Evolutionary conservation across 2,329 filamentous ascomycete genomes (phyloP), one percentile per base, ranked within the genome.

Genomic region (Huntiella omanensis): DNA sequence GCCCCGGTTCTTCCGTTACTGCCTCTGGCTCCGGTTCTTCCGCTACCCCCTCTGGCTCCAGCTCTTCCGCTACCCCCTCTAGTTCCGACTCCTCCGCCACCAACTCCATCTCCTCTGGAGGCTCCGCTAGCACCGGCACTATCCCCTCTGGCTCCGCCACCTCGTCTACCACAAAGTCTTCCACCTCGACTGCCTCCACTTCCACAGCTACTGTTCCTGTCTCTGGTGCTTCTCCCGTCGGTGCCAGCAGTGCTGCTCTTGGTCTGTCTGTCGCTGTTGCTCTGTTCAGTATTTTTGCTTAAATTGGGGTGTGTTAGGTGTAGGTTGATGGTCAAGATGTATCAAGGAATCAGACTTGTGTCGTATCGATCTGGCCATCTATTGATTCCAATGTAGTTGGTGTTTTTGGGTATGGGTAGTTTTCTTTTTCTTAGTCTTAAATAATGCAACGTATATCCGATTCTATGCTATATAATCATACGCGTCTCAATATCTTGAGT

Each of bases 241-340:
- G 19, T 10, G 15, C 47, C n/a, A 37, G 46, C 39, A n/a, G 16
- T n/a, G 3, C 40, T 3, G 44, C 40, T 40, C 35, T 32, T 8
- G 16, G 13, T 10, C 19, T 45, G 1, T 43, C 48, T 11, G 17
- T 47, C 7, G 40, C 33, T 3, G 40, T 45, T n/a, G 47, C 47
- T 11, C 4, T 49, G 5, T 49, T 22, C 19, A 46, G 40, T 11
- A 22, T 46, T 17, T 4, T 44, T 6, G 13, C 41, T n/a, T 45
- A 45, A 38, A 22, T 11, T 3, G 5, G 3, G 3, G 16, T 13
- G 28, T 17, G 13, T 7, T 28, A 28, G 22, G 22, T 28, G 22
- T 28, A 28, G 22, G 22, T 28, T 28, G 22, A 28, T 5, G 22
- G 3, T 28, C 2, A 28, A 10, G 8, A 10, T 28, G 22, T 28